These are phyloP conservation scores for Claviceps purpurea DNA, from an alignment of 2,329 filamentous ascomycete genomes.

Conservation along the genomic window DNA sequence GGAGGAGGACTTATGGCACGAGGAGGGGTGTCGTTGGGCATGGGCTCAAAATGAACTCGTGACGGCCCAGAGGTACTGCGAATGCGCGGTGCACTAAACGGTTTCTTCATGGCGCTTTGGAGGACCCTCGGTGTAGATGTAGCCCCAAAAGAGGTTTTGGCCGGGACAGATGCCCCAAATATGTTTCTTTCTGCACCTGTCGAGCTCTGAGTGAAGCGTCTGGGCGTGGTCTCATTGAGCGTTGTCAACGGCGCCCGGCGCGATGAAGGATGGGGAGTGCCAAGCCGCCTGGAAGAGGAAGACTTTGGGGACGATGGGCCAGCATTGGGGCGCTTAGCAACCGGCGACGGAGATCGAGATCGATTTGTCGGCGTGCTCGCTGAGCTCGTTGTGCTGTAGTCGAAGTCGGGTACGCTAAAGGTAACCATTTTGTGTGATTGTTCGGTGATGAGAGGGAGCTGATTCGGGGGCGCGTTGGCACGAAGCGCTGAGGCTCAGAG, in stretches of 20 bases:
- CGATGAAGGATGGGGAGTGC: slow-evolving; percentile 25
- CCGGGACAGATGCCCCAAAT: slow-evolving; percentile 26
- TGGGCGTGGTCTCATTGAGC: slow-evolving; percentile 23
- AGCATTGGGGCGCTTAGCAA: slow-evolving; percentile 28
- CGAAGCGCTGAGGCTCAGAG: neutral
- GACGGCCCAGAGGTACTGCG: slow-evolving; percentile 27
- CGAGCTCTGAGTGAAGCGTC: slow-evolving; percentile 22
- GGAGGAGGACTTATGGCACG: slow-evolving; percentile 24
- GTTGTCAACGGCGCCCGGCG: slow-evolving; percentile 21
- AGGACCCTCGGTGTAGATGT: slow-evolving; percentile 34
- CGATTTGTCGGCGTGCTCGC: slow-evolving; percentile 21
- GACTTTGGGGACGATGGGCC: slow-evolving; percentile 22
- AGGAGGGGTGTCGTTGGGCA: slow-evolving; percentile 29
- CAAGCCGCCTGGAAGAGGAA: slow-evolving; percentile 19
- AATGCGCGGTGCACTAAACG: slow-evolving; percentile 28
- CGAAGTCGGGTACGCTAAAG: slow-evolving; percentile 22
- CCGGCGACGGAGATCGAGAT: slow-evolving; percentile 27
- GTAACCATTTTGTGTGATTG: slow-evolving; percentile 20
- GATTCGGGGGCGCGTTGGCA: neutral
- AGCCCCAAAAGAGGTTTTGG: slow-evolving; percentile 17
- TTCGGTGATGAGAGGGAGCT: neutral
- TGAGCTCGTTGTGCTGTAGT: slow-evolving; percentile 17
- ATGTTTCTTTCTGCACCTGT: slow-evolving; percentile 27
- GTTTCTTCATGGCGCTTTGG: slow-evolving; percentile 31
- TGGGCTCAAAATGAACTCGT: slow-evolving; percentile 30